A percentile compares a stretch with the other conserved stretches of the same genome.
phyloP scores from a whole-genome alignment of 345 rosid genomes.

The Euphorbia lathyris region DNA sequence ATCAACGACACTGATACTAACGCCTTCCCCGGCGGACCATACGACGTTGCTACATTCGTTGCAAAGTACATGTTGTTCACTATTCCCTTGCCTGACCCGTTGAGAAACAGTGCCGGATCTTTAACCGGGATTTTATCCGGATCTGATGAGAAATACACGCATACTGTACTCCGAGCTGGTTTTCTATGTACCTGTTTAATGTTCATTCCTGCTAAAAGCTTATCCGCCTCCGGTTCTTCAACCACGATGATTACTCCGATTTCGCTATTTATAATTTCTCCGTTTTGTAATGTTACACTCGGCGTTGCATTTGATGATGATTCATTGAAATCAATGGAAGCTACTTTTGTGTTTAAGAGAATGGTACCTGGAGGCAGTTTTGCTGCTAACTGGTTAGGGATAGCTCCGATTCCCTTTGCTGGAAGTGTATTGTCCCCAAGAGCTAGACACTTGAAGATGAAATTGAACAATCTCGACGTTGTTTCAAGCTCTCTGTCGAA shows the following conservation, averaged over 20 bases:
- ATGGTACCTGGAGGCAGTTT: conserved; percentile 56
- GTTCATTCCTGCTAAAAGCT: conserved; percentile 51
- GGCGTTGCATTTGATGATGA: conserved; percentile 21
- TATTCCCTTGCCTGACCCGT: conserved; percentile 71
- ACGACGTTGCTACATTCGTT: conserved; percentile 74
- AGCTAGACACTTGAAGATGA: conserved; percentile 83
- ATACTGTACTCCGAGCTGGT: conserved; percentile 65
- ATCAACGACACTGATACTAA: conserved; percentile 73
- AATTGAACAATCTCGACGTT: conserved; percentile 75
- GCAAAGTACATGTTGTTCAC: conserved; percentile 90
- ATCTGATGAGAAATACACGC: conserved; percentile 69
- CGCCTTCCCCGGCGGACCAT: conserved; percentile 67
- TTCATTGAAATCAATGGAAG: conserved; percentile 43
- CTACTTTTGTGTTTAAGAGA: conserved; percentile 49
- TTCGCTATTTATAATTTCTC: conserved; percentile 48
- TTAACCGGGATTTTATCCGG: conserved; percentile 46
- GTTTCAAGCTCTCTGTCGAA: conserved; percentile 77
- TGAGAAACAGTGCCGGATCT: conserved; percentile 74
- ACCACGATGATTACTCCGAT: conserved; percentile 75
- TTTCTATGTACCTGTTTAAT: conserved; percentile 26
- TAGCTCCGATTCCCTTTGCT: conserved; percentile 70
- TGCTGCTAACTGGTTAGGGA: conserved; percentile 57
- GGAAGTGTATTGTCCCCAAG: conserved; percentile 90
- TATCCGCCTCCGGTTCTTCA: conserved; percentile 60
- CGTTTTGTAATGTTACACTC: conserved; percentile 47